Percentiles rank a stretch among this genome's conserved stretches.
Conservation (phyloP, 1,139 yeast genomes). For the Candida mesenterica region DNA sequence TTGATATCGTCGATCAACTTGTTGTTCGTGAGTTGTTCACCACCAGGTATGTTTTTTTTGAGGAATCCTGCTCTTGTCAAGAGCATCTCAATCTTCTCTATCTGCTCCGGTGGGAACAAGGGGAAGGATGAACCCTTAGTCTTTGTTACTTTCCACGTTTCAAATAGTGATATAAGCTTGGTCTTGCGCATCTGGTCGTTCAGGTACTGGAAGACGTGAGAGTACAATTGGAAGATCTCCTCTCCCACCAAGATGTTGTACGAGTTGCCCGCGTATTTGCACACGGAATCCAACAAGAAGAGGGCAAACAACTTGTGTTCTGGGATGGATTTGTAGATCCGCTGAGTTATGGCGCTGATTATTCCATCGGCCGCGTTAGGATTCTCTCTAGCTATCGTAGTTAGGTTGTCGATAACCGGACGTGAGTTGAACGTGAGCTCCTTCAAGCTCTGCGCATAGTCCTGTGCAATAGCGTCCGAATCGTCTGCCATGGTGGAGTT, state of each 20-base stretch:
- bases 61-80: constrained; percentile 45
- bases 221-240: constrained; percentile 65
- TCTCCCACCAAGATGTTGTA: constrained; percentile 73
- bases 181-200: constrained; percentile 66
- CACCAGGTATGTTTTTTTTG: constrained; percentile 4
- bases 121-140: constrained; percentile 62
- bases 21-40: constrained; percentile 22
- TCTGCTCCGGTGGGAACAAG: constrained; percentile 68
- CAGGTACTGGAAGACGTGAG: constrained; percentile 74
- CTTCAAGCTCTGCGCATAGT: constrained; percentile 63
- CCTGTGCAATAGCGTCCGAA: constrained; percentile 30
- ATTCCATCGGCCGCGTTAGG: constrained; percentile 74
- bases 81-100: constrained; percentile 73
- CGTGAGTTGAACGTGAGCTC: constrained; percentile 86
- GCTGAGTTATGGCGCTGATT: constrained; percentile 64
- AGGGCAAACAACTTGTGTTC: constrained; percentile 79
- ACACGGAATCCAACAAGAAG: constrained; percentile 87
- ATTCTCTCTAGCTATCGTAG: constrained; percentile 87
- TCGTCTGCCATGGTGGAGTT: constrained; percentile 5
- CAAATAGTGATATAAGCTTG: constrained; percentile 72
- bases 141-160: constrained; percentile 72
- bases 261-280: constrained; percentile 88
- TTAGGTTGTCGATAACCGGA: constrained; percentile 82
- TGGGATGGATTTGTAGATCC: constrained; percentile 60
- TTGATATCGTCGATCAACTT: constrained; percentile 45